phyloP scores from a whole-genome alignment of 2,329 filamentous ascomycete species.

The Sclerotinia spermophila region DNA sequence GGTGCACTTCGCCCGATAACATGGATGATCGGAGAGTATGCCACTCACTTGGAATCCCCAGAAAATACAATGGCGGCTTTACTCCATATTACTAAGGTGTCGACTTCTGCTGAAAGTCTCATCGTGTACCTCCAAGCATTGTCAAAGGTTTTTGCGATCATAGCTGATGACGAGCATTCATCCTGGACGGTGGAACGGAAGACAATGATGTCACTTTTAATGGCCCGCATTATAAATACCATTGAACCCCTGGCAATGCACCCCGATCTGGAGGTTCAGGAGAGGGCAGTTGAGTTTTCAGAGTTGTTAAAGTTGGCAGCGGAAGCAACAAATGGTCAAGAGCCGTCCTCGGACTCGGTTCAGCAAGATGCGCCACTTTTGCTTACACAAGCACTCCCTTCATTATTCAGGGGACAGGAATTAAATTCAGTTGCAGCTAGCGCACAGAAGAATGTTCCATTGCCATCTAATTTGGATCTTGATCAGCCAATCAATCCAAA shows the following conservation, averaged over 20 bases:
- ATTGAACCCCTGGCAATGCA: slow-evolving; percentile 76
- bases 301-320: slow-evolving; percentile 84
- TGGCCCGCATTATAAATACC: slow-evolving; percentile 77
- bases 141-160: slow-evolving; percentile 75
- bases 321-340: slow-evolving; percentile 71
- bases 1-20: slow-evolving; percentile 71
- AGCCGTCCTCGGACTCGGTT: slow-evolving; percentile 50
- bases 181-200: slow-evolving; percentile 72
- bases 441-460: slow-evolving; percentile 81
- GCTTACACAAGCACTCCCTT: slow-evolving; percentile 85
- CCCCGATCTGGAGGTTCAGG: slow-evolving; percentile 89
- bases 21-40: slow-evolving; percentile 89
- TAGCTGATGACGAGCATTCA: slow-evolving; percentile 61
- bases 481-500: slow-evolving; percentile 78
- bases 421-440: slow-evolving; percentile 79
- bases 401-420: slow-evolving; percentile 80
- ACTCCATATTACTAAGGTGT: slow-evolving; percentile 58
- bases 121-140: slow-evolving; percentile 78
- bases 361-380: slow-evolving; percentile 72
- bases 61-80: slow-evolving; percentile 71
- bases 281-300: slow-evolving; percentile 86
- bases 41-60: slow-evolving; percentile 64
- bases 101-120: slow-evolving; percentile 60
- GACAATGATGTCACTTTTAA: slow-evolving; percentile 69
- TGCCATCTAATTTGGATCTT: slow-evolving; percentile 72